Conservation (phyloP, 1,284 basidiomycete species). For the Jaminaea rosea region DNA sequence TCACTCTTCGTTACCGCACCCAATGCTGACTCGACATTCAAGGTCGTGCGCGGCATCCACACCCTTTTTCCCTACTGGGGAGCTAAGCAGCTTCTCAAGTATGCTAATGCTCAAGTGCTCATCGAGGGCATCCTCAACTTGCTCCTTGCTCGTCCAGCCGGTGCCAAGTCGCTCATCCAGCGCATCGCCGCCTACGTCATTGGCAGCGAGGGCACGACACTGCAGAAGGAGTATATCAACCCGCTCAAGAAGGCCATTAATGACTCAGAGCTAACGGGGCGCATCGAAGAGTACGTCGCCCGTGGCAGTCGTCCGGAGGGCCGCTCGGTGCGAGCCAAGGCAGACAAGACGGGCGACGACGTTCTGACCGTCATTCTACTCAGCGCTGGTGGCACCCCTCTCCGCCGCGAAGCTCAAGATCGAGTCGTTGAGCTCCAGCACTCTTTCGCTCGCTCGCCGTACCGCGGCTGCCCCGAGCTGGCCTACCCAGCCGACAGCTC, state of each 20-base stretch:
- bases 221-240: conserved; percentile 38
- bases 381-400: conserved; percentile 13
- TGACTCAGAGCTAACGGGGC: conserved; percentile 31
- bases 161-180: conserved; percentile 44
- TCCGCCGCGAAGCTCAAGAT: conserved; percentile 9
- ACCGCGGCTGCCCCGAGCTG: conserved; percentile 22
- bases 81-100: conserved; percentile 41
- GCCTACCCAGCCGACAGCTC: conserved; percentile 38
- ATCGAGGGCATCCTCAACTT: conserved; percentile 38
- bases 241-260: conserved; percentile 36
- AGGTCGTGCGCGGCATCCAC: conserved; percentile 38
- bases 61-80: conserved; percentile 45
- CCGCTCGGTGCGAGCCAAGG: conserved; percentile 17
- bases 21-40: conserved; percentile 35
- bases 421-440: conserved; percentile 9
- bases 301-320: conserved; percentile 34
- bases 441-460: conserved; percentile 37
- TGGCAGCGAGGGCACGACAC: conserved; percentile 23
- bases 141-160: conserved; percentile 41
- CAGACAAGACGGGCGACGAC: conserved; percentile 34
- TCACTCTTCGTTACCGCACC: conserved; percentile 38
- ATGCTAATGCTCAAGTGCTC: conserved; percentile 42
- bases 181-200: conserved; percentile 37
- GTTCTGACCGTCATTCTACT: conserved; percentile 41
- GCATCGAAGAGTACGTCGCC: conserved; percentile 40